These are phyloP conservation scores for Byssoonygena ceratinophila DNA, from an alignment of 2,329 filamentous ascomycete genomes.

Conservation along the genomic window DNA sequence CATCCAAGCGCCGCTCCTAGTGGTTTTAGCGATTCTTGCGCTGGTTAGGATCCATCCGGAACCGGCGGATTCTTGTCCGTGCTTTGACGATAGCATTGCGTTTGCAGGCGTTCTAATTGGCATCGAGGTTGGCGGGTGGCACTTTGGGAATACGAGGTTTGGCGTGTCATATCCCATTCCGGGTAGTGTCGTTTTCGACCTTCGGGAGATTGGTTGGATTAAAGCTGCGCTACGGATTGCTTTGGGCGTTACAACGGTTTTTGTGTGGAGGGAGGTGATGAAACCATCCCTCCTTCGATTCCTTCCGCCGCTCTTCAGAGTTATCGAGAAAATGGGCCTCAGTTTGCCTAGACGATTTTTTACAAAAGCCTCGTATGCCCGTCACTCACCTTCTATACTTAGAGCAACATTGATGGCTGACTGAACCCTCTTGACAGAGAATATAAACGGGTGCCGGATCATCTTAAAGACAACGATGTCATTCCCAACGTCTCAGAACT, in stretches of 20 bases:
- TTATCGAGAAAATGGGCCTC: slow-evolving; percentile 68
- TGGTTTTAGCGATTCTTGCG: slow-evolving; percentile 57
- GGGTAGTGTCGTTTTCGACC: slow-evolving; percentile 53
- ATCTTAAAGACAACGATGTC: slow-evolving; percentile 72
- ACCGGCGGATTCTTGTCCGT: slow-evolving; percentile 91
- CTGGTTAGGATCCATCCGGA: slow-evolving; percentile 87
- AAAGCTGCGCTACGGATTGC: slow-evolving; percentile 58
- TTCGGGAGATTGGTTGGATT: slow-evolving; percentile 55
- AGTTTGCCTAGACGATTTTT: slow-evolving; percentile 84
- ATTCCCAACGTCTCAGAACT: slow-evolving; percentile 84
- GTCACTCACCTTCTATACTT: background rate
- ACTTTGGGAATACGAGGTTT: slow-evolving; percentile 53
- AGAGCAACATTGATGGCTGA: background rate
- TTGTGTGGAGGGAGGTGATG: slow-evolving; percentile 80
- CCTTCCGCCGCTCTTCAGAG: slow-evolving; percentile 76
- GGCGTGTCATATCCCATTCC: slow-evolving; percentile 45
- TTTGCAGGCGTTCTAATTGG: slow-evolving; percentile 88
- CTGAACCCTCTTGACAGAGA: slow-evolving; percentile 40
- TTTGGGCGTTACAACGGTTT: slow-evolving; percentile 71
- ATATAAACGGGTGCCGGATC: slow-evolving; percentile 69
- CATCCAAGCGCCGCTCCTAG: slow-evolving; percentile 53
- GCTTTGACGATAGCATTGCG: slow-evolving; percentile 89
- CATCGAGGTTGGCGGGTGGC: slow-evolving; percentile 72
- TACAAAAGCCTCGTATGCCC: slow-evolving; percentile 60
- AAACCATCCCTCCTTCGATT: slow-evolving; percentile 69